Evolutionary conservation across 2,329 filamentous ascomycete genomes (phyloP).

Genomic region (Diplodia sapinea): DNA sequence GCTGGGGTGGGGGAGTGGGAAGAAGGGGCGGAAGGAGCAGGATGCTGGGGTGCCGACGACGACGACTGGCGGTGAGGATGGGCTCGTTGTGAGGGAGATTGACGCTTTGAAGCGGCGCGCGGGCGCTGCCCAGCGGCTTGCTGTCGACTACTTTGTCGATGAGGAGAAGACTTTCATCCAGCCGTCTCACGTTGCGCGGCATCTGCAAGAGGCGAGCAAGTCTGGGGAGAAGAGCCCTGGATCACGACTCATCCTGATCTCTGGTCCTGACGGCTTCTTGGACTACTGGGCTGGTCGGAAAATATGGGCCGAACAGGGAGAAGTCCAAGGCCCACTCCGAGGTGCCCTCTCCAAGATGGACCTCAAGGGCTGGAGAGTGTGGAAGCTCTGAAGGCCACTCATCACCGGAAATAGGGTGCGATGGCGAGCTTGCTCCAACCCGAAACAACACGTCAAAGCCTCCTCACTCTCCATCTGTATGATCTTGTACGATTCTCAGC

Average conservation of each 20-base stretch:
- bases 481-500: neutral
- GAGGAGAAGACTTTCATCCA: constrained; percentile 73
- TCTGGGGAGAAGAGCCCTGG: neutral
- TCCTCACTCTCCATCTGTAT: neutral
- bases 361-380: constrained; percentile 62
- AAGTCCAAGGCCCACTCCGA: constrained; percentile 75
- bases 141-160: constrained; percentile 79
- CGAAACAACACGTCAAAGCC: neutral
- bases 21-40: constrained; percentile 25
- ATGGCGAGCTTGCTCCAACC: neutral
- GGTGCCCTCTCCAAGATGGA: constrained; percentile 70
- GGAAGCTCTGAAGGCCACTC: constrained; percentile 57
- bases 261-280: constrained; percentile 90
- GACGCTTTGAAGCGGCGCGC: constrained; percentile 63
- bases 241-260: constrained; percentile 72
- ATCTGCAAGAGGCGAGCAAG: constrained; percentile 11
- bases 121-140: constrained; percentile 35
- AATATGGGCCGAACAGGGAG: constrained; percentile 71
- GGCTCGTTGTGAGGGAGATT: constrained; percentile 67
- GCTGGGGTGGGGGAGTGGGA: constrained; percentile 5
- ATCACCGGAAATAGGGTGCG: neutral
- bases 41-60: constrained; percentile 30
- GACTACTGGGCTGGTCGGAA: constrained; percentile 80
- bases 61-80: constrained; percentile 44
- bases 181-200: constrained; percentile 45